Percentiles rank a stretch among this genome's conserved stretches.
Conservation (phyloP, 2,329 filamentous ascomycete species). For the Alternaria atra region DNA sequence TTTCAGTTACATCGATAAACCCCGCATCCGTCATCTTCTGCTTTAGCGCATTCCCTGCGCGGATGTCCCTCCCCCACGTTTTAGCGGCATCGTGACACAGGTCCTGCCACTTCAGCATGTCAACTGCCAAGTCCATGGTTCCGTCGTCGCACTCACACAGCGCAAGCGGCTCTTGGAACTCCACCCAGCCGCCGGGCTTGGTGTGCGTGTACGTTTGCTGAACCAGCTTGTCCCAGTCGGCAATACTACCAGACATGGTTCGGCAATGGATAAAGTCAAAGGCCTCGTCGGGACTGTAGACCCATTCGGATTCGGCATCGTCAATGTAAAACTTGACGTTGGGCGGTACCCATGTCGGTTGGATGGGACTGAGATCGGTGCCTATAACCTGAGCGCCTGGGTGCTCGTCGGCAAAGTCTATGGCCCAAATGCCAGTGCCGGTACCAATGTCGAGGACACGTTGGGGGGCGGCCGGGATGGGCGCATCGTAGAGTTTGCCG, state of each 20-base stretch:
- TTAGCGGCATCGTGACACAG: slow-evolving; percentile 40
- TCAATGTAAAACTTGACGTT: slow-evolving; percentile 55
- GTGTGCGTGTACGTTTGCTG: slow-evolving; percentile 38
- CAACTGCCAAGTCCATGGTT: slow-evolving; percentile 35
- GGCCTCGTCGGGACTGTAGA: slow-evolving; percentile 42
- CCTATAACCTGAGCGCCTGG: slow-evolving; percentile 47
- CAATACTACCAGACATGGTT: slow-evolving; percentile 41
- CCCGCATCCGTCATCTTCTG: slow-evolving; percentile 41
- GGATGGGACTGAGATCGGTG: slow-evolving; percentile 51
- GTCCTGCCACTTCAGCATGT: slow-evolving; percentile 39
- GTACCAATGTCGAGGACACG: slow-evolving; percentile 53
- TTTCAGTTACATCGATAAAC: slow-evolving; percentile 47
- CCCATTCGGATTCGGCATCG: slow-evolving; percentile 53
- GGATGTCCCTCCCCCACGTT: slow-evolving; percentile 40
- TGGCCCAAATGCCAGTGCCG: slow-evolving; percentile 53
- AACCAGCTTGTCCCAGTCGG: slow-evolving; percentile 45
- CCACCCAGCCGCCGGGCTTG: slow-evolving; percentile 46
- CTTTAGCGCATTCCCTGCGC: slow-evolving; percentile 34
- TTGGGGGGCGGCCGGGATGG: slow-evolving; percentile 28
- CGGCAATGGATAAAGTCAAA: slow-evolving; percentile 50
- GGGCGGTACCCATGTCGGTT: slow-evolving; percentile 51
- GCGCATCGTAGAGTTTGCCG: slow-evolving; percentile 49
- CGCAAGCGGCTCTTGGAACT: slow-evolving; percentile 49
- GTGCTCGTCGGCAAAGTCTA: slow-evolving; percentile 51
- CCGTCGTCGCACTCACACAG: slow-evolving; percentile 45